A percentile compares a stretch with the other conserved stretches of the same genome.
These are phyloP conservation scores for Lathyrus aphaca DNA, from an alignment of 306 rosid species.

Conservation along the genomic window DNA sequence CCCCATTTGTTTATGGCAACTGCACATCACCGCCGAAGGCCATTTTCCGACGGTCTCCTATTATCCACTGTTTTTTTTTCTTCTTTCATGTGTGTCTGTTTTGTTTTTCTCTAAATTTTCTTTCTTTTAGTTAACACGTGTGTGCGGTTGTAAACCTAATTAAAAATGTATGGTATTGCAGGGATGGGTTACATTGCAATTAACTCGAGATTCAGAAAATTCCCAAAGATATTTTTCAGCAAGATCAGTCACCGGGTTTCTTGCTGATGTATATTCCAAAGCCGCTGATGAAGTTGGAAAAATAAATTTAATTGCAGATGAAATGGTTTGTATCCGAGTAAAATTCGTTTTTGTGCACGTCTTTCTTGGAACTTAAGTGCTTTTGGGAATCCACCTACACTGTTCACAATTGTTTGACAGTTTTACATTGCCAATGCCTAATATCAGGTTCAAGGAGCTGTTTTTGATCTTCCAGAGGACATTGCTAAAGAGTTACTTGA, in stretches of 20 bases:
- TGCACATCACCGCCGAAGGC: background rate
- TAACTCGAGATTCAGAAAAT: slow-evolving; percentile 68
- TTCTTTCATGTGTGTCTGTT: background rate
- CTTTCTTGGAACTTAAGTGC: slow-evolving; percentile 22
- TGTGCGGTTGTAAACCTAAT: background rate
- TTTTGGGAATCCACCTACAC: slow-evolving; percentile 10
- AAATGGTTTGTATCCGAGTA: slow-evolving; percentile 62
- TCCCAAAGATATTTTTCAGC: slow-evolving; percentile 81
- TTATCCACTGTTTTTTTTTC: background rate
- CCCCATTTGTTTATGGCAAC: slow-evolving; percentile 10
- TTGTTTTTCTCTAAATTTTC: background rate
- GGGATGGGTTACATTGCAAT: slow-evolving; percentile 95
- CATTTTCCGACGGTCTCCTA: background rate
- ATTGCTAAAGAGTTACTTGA: slow-evolving; percentile 80
- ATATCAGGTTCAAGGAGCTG: slow-evolving; percentile 91
- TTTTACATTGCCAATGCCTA: slow-evolving; percentile 37
- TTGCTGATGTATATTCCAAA: slow-evolving; percentile 79
- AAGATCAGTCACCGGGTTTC: slow-evolving; percentile 95
- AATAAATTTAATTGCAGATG: slow-evolving; percentile 88
- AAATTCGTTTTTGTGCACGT: slow-evolving; percentile 20
- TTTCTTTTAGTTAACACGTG: background rate
- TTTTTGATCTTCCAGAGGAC: slow-evolving; percentile 96
- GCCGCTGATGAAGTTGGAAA: slow-evolving; percentile 98
- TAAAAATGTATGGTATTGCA: slow-evolving; percentile 47
- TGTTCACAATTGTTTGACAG: slow-evolving; percentile 38